Evolutionary conservation across 768 basidiomycete species (phyloP).

Genomic region (Agrocybe praecox): DNA sequence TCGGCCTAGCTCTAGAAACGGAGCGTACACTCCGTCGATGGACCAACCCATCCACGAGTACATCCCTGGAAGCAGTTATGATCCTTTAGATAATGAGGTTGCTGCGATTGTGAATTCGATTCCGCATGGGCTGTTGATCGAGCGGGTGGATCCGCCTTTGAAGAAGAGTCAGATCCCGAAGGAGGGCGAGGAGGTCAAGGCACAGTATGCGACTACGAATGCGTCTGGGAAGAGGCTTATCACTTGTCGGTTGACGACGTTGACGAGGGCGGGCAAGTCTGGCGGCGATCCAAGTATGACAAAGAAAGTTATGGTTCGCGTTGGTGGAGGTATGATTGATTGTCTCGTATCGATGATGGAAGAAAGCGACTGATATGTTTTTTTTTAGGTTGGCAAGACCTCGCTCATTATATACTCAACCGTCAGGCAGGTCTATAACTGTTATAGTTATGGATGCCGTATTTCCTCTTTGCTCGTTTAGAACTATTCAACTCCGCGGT

Average conservation of each 20-base stretch:
- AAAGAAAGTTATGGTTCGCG: constrained; percentile 91
- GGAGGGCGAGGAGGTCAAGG: constrained; percentile 79
- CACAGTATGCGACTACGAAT: constrained; percentile 83
- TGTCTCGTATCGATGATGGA: neutral
- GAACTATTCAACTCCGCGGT: too few species aligned
- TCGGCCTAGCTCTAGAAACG: constrained; percentile 65
- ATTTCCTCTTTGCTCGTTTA: neutral
- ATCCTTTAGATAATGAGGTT: constrained; percentile 84
- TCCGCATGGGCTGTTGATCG: constrained; percentile 74
- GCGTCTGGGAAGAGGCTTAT: constrained; percentile 73
- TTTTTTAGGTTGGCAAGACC: constrained; percentile 74
- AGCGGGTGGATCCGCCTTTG: constrained; percentile 81
- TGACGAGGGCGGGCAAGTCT: constrained; percentile 60
- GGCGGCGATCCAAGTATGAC: constrained; percentile 49
- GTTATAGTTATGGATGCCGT: neutral
- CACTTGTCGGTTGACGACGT: constrained; percentile 78
- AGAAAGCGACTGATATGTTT: neutral
- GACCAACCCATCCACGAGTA: constrained; percentile 64
- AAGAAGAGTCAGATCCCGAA: constrained; percentile 52
- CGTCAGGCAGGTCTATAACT: constrained; percentile 66
- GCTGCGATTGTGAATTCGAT: constrained; percentile 75
- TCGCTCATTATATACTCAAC: constrained; percentile 75
- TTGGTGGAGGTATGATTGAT: constrained; percentile 72
- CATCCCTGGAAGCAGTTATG: constrained; percentile 62
- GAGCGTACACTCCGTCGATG: constrained; percentile 61